Evolutionary conservation across 371 early-diverging fungal species (phyloP).

Genomic region (Synchytrium microbalum): DNA sequence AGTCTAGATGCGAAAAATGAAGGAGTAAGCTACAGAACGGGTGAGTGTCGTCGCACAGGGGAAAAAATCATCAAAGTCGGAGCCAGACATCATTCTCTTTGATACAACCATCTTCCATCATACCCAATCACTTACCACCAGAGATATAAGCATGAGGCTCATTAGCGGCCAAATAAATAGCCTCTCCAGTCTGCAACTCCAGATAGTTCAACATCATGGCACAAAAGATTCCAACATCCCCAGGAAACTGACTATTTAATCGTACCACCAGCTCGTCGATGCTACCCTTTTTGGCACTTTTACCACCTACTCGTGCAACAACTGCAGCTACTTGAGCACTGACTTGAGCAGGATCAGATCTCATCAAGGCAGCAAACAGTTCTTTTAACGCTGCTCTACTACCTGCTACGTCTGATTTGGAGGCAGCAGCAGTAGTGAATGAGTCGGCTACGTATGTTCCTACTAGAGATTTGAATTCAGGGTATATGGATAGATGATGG

Average conservation of each 20-base stretch:
- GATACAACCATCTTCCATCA: background rate
- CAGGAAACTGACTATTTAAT: conserved; percentile 77
- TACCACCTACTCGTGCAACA: conserved; percentile 35
- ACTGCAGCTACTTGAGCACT: conserved; percentile 42
- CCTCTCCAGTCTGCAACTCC: conserved; percentile 70
- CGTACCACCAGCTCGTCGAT: conserved; percentile 61
- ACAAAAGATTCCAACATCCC: conserved; percentile 86
- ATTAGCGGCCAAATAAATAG: conserved; percentile 91
- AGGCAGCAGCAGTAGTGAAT: conserved; percentile 21
- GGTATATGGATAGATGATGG: conserved; percentile 52
- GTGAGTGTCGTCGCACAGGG: background rate
- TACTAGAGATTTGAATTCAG: conserved; percentile 66
- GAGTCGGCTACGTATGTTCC: conserved; percentile 35
- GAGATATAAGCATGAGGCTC: conserved; percentile 96
- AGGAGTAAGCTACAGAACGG: conserved; percentile 1
- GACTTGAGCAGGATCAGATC: conserved; percentile 42
- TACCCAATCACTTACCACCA: conserved; percentile 55
- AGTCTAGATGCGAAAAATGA: conserved; percentile 71
- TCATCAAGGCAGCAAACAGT: conserved; percentile 69
- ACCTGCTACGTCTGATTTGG: conserved; percentile 18
- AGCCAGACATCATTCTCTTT: background rate
- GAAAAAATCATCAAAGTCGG: background rate
- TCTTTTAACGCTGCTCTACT: conserved; percentile 52
- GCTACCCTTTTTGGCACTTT: conserved; percentile 9
- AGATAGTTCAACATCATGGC: conserved; percentile 83